phyloP scores from a whole-genome alignment of 73 alveolate species.

The Tetrahymena elliotti region DNA sequence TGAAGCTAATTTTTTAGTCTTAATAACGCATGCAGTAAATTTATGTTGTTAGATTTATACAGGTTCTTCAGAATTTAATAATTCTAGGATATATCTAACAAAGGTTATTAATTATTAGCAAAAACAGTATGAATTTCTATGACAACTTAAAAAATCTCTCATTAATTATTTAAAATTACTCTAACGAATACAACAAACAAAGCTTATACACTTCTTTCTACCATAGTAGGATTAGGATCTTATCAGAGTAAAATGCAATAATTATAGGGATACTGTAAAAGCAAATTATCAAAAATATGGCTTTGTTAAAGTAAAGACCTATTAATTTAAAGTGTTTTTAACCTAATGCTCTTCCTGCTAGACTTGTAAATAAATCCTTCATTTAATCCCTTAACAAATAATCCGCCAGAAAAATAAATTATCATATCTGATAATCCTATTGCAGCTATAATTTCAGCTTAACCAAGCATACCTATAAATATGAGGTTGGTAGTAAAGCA shows the following conservation, averaged over 20 bases:
- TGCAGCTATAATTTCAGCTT: conserved; percentile 45
- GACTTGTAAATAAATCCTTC: conserved; percentile 50
- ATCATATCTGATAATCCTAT: conserved; percentile 47
- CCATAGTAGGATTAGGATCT: conserved; percentile 27
- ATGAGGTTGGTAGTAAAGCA: background rate
- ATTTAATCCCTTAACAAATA: conserved; percentile 24
- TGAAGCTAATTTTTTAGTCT: background rate
- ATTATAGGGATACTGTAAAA: conserved; percentile 18
- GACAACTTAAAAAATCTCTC: too few species aligned
- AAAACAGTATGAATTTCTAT: too few species aligned
- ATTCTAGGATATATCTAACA: background rate
- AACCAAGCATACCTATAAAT: background rate
- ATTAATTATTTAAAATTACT: too few species aligned
- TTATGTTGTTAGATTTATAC: background rate
- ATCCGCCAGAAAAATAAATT: conserved; percentile 38
- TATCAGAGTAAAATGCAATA: conserved; percentile 40
- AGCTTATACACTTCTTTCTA: conserved; percentile 52
- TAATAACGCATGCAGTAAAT: background rate
- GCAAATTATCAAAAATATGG: conserved; percentile 26
- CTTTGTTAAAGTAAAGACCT: conserved; percentile 47
- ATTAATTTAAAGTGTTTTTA: conserved; percentile 43
- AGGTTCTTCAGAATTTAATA: too few species aligned
- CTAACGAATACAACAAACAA: too few species aligned
- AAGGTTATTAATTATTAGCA: too few species aligned
- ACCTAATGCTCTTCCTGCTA: conserved; percentile 49